Evolutionary conservation across 2,329 filamentous ascomycete genomes (phyloP), one percentile per base, ranked within the genome.

Genomic region (Aspergillus nomiae): DNA sequence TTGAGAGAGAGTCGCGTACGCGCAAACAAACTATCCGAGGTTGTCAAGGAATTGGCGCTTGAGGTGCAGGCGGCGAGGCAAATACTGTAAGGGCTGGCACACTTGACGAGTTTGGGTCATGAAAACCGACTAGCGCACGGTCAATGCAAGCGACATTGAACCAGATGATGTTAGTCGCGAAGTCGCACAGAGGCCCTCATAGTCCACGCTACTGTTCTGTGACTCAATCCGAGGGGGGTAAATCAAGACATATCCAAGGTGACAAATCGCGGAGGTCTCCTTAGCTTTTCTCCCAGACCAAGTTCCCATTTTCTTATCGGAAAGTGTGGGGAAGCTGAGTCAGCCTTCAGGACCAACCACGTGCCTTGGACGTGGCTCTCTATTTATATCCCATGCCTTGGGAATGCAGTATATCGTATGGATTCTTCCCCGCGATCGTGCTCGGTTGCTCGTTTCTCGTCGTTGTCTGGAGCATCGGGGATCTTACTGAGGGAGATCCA

Each of bases 281-380:
- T 57, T 57, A 11, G 24, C 34, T 43, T 57, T 46, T 57, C 24
- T 32, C n/a, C 28, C n/a, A 7, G 30, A 34, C 38, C 38, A 46
- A 30, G 21, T 60, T 60, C 36, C 24, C n/a, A 9, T 53, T 56
- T 53, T 61, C 63, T 61, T 61, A 57, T 63, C 63, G 54, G 43
- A 58, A 45, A 50, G 60, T 64, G 65, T 64, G 62, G 65, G 65
- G 61, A 61, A 26, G 65, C 55, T 66, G 65, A 66, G 28, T 66
- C 65, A 66, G 51, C 60, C n/a, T 2, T 53, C 34, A 16, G 19
- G 46, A 24, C 64, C 64, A 64, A 67, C 58, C 65, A 67, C 65
- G 64, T 66, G 65, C 60, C 32, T 21, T 11, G 3, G 19, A 34
- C 50, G 19, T 53, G 19, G n/a, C 32, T 38, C 43, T 28, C 62